These are phyloP conservation scores for Acephala macrosclerotiorum DNA, from an alignment of 2,329 filamentous ascomycete genomes.

Conservation along the genomic window DNA sequence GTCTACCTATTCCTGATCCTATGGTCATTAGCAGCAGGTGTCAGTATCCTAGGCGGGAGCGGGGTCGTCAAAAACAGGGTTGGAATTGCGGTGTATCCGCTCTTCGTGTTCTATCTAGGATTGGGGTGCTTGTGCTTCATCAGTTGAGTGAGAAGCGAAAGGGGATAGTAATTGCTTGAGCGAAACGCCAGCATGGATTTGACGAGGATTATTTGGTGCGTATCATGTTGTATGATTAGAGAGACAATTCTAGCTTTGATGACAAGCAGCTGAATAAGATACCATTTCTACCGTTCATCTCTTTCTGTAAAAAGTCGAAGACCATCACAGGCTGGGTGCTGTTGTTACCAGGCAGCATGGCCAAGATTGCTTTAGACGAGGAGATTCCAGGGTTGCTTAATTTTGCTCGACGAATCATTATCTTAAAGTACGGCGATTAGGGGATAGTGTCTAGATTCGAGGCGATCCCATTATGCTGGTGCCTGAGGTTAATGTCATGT, in stretches of 20 bases:
- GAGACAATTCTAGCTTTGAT: conserved; percentile 10
- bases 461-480: too few relatives aligned
- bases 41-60: conserved; percentile 94
- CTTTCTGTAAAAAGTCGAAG: neutral
- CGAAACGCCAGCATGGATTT: neutral
- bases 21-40: conserved; percentile 94
- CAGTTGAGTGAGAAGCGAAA: conserved; percentile 13
- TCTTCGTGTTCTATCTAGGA: conserved; percentile 94
- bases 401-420: too few relatives aligned
- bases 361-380: too few relatives aligned
- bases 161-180: neutral
- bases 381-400: too few relatives aligned
- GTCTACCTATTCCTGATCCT: conserved; percentile 87
- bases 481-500: too few relatives aligned
- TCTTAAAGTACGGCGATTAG: too few relatives aligned
- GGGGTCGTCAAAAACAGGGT: conserved; percentile 96
- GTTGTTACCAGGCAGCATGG: too few relatives aligned
- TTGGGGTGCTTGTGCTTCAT: conserved; percentile 97
- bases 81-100: conserved; percentile 89
- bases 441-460: too few relatives aligned
- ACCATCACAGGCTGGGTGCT: too few relatives aligned
- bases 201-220: neutral
- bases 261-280: conserved; percentile 6
- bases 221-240: conserved; percentile 12
- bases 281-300: conserved; percentile 7